phyloP scores from a whole-genome alignment of 257 asterid genomes.

The Parsonsia alboflavescens region DNA sequence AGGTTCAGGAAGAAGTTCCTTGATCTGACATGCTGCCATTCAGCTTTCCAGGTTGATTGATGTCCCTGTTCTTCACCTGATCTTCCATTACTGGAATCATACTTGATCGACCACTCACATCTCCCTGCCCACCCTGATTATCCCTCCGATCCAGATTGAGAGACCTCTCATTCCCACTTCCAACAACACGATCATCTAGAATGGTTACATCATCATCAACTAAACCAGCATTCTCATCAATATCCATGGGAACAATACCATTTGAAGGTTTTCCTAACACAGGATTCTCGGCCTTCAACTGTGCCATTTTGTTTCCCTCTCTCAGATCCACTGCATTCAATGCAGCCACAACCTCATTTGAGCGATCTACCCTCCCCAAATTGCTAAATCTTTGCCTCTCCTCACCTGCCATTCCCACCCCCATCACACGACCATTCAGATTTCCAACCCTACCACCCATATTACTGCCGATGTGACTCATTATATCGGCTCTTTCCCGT shows the following conservation, averaged over 20 bases:
- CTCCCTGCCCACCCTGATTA: slow-evolving; percentile 20
- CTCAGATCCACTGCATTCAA: slow-evolving; percentile 50
- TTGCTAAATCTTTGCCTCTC: slow-evolving; percentile 9
- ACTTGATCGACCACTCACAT: slow-evolving; percentile 19
- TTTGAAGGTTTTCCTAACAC: slow-evolving; percentile 9
- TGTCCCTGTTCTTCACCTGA: slow-evolving; percentile 23
- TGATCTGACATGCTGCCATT: slow-evolving; percentile 19
- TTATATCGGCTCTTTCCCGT: slow-evolving; percentile 14
- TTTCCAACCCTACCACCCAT: slow-evolving; percentile 19
- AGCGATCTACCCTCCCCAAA: slow-evolving; percentile 33
- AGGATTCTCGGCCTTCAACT: slow-evolving; percentile 11
- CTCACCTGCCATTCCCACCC: slow-evolving; percentile 18
- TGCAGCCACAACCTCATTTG: slow-evolving; percentile 41
- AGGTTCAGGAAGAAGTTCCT: background rate
- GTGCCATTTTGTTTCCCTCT: slow-evolving; percentile 27
- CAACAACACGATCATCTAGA: slow-evolving; percentile 17
- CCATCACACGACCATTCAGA: slow-evolving; percentile 17
- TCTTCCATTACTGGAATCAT: slow-evolving; percentile 22
- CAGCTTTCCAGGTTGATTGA: slow-evolving; percentile 18
- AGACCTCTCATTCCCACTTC: slow-evolving; percentile 18
- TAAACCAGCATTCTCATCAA: slow-evolving; percentile 32
- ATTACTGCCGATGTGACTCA: slow-evolving; percentile 14
- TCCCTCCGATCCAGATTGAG: slow-evolving; percentile 19
- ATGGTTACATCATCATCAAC: slow-evolving; percentile 10
- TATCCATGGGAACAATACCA: slow-evolving; percentile 39